Evolutionary conservation across 768 basidiomycete species (phyloP).

Genomic region (Scleroderma citrinum): DNA sequence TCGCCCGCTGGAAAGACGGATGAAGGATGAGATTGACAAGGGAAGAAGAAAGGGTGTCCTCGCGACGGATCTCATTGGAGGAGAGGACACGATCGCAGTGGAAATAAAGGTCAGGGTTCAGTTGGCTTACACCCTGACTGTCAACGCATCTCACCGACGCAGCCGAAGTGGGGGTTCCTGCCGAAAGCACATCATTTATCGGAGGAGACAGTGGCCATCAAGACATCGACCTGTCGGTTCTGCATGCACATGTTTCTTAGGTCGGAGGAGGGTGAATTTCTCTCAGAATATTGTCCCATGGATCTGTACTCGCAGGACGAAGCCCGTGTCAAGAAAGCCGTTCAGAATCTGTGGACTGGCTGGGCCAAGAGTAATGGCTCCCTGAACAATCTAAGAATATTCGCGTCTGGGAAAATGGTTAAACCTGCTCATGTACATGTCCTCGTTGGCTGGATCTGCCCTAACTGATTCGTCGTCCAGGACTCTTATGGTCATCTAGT

Average conservation of each 20-base stretch:
- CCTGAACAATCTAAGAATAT: constrained; percentile 80
- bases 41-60: constrained; percentile 53
- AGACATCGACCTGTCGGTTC: constrained; percentile 77
- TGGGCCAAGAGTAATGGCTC: constrained; percentile 64
- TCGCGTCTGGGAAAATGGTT: constrained; percentile 57
- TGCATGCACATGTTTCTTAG: constrained; percentile 78
- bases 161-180: constrained; percentile 99
- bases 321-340: constrained; percentile 53
- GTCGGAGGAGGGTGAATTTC: constrained; percentile 25
- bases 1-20: constrained; percentile 54
- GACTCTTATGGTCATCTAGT: constrained; percentile 7
- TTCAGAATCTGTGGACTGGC: constrained; percentile 63
- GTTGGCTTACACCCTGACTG: neutral
- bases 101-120: constrained; percentile 78
- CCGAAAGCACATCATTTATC: constrained; percentile 62
- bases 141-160: constrained; percentile 6
- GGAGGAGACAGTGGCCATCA: constrained; percentile 46
- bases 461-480: constrained; percentile 1
- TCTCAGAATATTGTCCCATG: constrained; percentile 72
- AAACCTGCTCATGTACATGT: constrained; percentile 50
- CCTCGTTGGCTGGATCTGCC: neutral
- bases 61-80: constrained; percentile 75
- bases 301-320: constrained; percentile 79
- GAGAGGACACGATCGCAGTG: constrained; percentile 53
- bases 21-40: constrained; percentile 55